Evolutionary conservation across 2,329 filamentous ascomycete species (phyloP), one percentile per base, ranked within the genome.

Genomic region (Aureobasidium sp.): DNA sequence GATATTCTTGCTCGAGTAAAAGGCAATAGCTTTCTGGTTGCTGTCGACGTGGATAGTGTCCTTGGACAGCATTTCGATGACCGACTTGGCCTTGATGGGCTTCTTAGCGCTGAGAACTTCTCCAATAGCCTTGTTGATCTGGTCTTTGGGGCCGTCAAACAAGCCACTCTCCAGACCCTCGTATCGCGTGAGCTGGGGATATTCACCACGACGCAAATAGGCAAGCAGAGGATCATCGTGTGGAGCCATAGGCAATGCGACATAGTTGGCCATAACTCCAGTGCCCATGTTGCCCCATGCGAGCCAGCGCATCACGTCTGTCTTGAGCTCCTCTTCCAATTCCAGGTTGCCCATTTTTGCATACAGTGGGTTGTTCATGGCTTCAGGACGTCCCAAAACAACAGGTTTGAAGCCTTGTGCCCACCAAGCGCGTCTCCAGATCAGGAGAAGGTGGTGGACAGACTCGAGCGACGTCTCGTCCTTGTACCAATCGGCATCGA

Each of bases 391-490:
- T 56, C 89, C 87, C 62, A 97, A 76, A 44, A 97, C 88, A 8
- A 94, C 81, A 0, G 94, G 93, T 65, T 82, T 86, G 76, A 97
- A 97, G 12, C 93, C 94, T 69, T 95, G 86, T 0, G 92, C 91
- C 90, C 91, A 97, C 91, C 93, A 97, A 2, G 93, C 92, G 50
- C 91, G 84, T 64, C 92, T 84, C 94, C 94, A 97, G 59, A 89
- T 88, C 62, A 96, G 78, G 53, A 97, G 80, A 63, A 97, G 77
- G 63, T 87, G 83, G 70, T 87, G 87, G 72, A 97, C 90, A 4
- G 90, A 89, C 64, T 88, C 83, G 68, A 84, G 84, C 56, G 84
- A 81, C 20, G 82, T 82, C 53, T 82, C 80, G 36, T 88, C 82
- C 73, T 87, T 87, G 68, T 81, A 80, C 64, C 80, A 73, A 5